Percentiles rank a stretch among this genome's conserved stretches.
These are phyloP conservation scores for Alternaria sp. DNA, from an alignment of 2,329 filamentous ascomycete species.

Conservation along the genomic window DNA sequence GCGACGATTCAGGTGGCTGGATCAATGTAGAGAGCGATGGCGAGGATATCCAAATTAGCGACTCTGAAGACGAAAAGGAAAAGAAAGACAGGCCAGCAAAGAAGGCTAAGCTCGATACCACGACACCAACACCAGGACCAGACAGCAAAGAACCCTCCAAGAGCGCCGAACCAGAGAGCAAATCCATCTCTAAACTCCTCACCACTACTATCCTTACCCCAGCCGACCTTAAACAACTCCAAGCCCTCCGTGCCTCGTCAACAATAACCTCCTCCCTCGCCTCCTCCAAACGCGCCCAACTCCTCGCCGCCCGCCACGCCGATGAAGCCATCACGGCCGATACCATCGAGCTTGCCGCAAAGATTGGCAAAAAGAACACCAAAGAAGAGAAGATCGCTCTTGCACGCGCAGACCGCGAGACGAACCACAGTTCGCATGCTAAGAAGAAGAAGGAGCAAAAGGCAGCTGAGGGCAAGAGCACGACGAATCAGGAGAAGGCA, in stretches of 20 bases:
- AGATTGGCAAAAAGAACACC: slow-evolving; percentile 79
- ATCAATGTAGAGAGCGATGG: slow-evolving; percentile 87
- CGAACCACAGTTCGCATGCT: slow-evolving; percentile 85
- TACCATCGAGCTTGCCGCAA: slow-evolving; percentile 87
- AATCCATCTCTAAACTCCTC: slow-evolving; percentile 71
- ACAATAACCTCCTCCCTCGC: slow-evolving; percentile 72
- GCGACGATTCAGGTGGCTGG: slow-evolving; percentile 86
- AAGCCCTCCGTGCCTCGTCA: slow-evolving; percentile 81
- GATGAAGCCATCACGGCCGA: slow-evolving; percentile 91
- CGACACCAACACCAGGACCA: slow-evolving; percentile 39
- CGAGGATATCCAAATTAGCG: slow-evolving; percentile 76
- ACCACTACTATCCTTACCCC: slow-evolving; percentile 94
- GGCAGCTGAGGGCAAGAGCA: slow-evolving; percentile 88
- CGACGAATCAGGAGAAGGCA: slow-evolving; percentile 96
- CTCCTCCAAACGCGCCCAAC: slow-evolving; percentile 51
- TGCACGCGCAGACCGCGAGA: slow-evolving; percentile 82
- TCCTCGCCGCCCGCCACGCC: slow-evolving; percentile 66
- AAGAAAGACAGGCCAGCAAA: slow-evolving; percentile 66
- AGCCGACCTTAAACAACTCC: slow-evolving; percentile 92
- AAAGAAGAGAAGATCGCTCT: slow-evolving; percentile 89
- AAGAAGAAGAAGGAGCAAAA: slow-evolving; percentile 89
- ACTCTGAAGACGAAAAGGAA: slow-evolving; percentile 74
- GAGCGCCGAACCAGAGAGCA: slow-evolving; percentile 52
- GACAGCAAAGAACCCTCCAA: slow-evolving; percentile 54
- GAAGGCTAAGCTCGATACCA: slow-evolving; percentile 66